Evolutionary conservation across 2,329 filamentous ascomycete genomes (phyloP).

Genomic region (Akanthomyces uredinophilus): DNA sequence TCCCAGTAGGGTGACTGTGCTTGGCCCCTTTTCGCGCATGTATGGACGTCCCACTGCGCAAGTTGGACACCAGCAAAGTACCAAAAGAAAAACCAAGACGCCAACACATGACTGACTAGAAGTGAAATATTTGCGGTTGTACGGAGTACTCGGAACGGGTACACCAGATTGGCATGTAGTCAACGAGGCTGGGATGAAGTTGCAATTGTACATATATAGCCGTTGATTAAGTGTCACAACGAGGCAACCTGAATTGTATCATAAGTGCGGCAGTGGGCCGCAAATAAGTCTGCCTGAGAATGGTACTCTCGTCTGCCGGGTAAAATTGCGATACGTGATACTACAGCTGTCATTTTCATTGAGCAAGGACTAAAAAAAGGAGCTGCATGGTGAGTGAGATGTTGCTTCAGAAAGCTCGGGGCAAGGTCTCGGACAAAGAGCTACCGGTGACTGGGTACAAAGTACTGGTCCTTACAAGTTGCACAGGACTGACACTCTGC

Average conservation of each 20-base stretch:
- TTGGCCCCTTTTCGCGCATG: slow-evolving; percentile 1
- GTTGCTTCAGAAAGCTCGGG: background rate
- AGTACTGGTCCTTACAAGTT: no score
- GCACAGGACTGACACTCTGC: no score
- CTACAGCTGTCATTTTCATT: no score
- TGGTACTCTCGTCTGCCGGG: no score
- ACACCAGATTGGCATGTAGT: background rate
- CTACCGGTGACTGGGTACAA: no score
- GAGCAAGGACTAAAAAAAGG: background rate
- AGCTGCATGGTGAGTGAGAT: slow-evolving; percentile 1
- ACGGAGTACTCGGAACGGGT: no score
- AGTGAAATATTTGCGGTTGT: background rate
- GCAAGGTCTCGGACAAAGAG: background rate
- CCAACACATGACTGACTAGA: background rate
- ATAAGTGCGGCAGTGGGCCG: background rate
- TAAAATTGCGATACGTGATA: background rate
- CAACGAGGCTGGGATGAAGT: background rate
- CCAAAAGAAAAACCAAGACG: slow-evolving; percentile 10
- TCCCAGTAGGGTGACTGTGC: background rate
- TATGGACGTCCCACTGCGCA: background rate
- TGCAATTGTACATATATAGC: background rate
- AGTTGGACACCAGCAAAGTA: background rate
- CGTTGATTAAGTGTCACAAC: background rate
- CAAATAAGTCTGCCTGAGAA: background rate
- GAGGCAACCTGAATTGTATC: background rate